phyloP scores from a whole-genome alignment of 331 rosid genomes.

The Acacia pycnantha region DNA sequence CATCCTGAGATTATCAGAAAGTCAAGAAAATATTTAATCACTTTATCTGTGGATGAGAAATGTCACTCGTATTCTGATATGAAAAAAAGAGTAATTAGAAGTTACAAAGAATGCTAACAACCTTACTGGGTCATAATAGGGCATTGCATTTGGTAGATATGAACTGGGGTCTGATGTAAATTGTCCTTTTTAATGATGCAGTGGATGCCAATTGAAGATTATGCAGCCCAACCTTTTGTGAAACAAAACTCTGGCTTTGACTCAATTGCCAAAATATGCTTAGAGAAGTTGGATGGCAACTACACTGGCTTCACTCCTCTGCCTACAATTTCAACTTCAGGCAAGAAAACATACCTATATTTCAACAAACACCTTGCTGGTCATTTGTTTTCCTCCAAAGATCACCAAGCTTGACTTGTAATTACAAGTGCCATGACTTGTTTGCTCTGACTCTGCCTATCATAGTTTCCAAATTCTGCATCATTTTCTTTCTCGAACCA shows the following conservation, averaged over 20 bases:
- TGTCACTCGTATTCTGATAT: background rate
- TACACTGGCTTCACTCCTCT: slow-evolving; percentile 58
- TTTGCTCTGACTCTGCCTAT: background rate
- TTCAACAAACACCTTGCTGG: slow-evolving; percentile 37
- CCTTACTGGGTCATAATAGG: background rate
- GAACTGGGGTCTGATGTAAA: background rate
- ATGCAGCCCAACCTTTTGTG: slow-evolving; percentile 69
- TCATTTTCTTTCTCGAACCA: background rate
- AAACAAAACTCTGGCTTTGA: slow-evolving; percentile 44
- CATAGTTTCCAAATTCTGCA: background rate
- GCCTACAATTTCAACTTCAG: slow-evolving; percentile 43
- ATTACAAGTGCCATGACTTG: background rate
- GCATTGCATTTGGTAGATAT: background rate
- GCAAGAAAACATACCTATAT: slow-evolving; percentile 47
- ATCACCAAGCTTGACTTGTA: background rate
- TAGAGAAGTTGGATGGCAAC: slow-evolving; percentile 45
- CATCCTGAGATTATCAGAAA: background rate
- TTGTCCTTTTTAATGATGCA: slow-evolving; percentile 26
- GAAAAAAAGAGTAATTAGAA: too few relatives aligned
- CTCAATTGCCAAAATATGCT: slow-evolving; percentile 48
- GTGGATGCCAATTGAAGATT: slow-evolving; percentile 90
- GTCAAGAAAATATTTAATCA: background rate
- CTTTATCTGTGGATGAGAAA: background rate
- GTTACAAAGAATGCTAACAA: background rate
- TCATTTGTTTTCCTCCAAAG: slow-evolving; percentile 20